phyloP scores from a whole-genome alignment of 2,329 filamentous ascomycete species.

The Aspergillus carbonarius region DNA sequence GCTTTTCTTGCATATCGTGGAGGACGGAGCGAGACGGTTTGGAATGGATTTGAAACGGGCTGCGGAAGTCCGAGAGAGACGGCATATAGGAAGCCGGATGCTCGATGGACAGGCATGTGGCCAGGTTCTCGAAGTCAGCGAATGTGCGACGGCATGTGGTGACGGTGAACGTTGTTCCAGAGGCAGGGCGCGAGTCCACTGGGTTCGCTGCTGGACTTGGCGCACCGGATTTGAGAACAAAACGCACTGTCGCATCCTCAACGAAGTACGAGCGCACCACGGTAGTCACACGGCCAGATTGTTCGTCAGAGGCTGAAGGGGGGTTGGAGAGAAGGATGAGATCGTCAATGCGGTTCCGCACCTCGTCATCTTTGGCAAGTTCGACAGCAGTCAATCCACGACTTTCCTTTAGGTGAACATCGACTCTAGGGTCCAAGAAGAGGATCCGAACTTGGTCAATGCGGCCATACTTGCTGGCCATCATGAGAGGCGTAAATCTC shows the following conservation, averaged over 20 bases:
- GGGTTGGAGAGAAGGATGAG: constrained; percentile 77
- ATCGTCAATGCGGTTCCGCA: constrained; percentile 94
- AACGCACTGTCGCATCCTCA: constrained; percentile 87
- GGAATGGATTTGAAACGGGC: constrained; percentile 89
- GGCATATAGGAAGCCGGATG: constrained; percentile 96
- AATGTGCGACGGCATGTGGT: constrained; percentile 89
- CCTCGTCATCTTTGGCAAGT: constrained; percentile 95
- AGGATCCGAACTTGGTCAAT: constrained; percentile 88
- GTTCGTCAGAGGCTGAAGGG: constrained; percentile 50
- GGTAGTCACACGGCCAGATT: constrained; percentile 80
- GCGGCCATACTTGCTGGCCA: constrained; percentile 95
- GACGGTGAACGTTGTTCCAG: constrained; percentile 80
- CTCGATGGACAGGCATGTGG: constrained; percentile 78
- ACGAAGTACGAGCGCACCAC: constrained; percentile 96
- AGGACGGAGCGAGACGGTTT: constrained; percentile 85
- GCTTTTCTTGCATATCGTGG: constrained; percentile 79
- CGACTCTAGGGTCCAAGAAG: constrained; percentile 84
- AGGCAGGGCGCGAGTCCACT: constrained; percentile 42
- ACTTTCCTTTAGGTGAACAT: constrained; percentile 77
- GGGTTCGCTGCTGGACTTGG: constrained; percentile 52
- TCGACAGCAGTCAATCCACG: constrained; percentile 92
- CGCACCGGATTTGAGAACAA: constrained; percentile 91
- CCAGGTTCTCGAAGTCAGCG: constrained; percentile 86
- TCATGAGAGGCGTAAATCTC: constrained; percentile 92
- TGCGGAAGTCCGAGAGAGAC: constrained; percentile 71